phyloP scores from a whole-genome alignment of 768 basidiomycete genomes.

The Tylopilus plumbeoviolaceoides region DNA sequence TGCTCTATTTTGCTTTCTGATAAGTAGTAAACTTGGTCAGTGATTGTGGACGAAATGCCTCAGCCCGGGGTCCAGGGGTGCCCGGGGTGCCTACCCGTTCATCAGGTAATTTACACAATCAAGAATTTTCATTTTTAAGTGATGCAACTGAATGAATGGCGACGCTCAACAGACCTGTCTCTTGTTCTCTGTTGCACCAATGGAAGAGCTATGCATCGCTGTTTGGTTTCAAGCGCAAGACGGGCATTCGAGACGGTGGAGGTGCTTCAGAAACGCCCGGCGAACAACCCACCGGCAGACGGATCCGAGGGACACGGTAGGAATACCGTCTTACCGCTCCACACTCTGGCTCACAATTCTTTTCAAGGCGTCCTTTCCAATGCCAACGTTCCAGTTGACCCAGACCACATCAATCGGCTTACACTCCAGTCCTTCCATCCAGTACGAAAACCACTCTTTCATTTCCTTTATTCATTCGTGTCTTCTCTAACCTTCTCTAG shows the following conservation, averaged over 20 bases:
- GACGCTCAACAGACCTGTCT: slow-evolving; percentile 11
- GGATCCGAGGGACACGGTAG: slow-evolving; percentile 25
- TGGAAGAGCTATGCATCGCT: slow-evolving; percentile 19
- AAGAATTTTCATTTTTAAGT: no score
- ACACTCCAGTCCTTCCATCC: slow-evolving; percentile 41
- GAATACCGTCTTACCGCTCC: background rate
- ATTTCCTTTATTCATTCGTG: background rate
- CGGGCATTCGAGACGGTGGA: slow-evolving; percentile 8
- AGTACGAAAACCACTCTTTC: slow-evolving; percentile 27
- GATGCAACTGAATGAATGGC: slow-evolving; percentile 13
- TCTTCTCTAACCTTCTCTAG: no score
- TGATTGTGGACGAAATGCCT: no score
- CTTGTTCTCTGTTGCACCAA: slow-evolving; percentile 4
- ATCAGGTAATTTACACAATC: no score
- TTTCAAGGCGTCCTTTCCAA: slow-evolving; percentile 40
- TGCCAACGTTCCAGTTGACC: slow-evolving; percentile 38
- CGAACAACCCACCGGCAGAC: slow-evolving; percentile 20
- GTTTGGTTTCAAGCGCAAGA: slow-evolving; percentile 21
- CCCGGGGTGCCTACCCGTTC: no score
- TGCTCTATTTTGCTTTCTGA: slow-evolving; percentile 3
- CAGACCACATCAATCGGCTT: slow-evolving; percentile 32
- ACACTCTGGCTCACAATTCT: background rate
- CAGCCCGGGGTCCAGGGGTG: no score
- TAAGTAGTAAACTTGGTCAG: slow-evolving; percentile 7
- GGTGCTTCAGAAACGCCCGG: slow-evolving; percentile 10